A percentile compares a stretch with the other conserved stretches of the same genome.
Evolutionary conservation across 371 early-diverging fungal species (phyloP).

Genomic region (Mortierella sp.): DNA sequence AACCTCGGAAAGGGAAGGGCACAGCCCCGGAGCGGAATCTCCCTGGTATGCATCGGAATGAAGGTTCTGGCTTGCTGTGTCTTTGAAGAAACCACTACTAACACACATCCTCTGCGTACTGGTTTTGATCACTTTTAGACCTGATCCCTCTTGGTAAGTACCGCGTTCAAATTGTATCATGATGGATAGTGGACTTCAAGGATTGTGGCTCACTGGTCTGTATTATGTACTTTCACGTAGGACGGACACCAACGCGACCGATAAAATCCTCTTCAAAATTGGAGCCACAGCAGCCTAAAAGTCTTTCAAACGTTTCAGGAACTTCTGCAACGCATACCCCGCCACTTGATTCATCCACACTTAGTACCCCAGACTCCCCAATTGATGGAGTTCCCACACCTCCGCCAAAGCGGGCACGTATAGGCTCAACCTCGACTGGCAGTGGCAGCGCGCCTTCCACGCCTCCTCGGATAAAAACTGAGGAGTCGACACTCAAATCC

Average conservation of each 20-base stretch:
- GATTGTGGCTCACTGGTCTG: neutral
- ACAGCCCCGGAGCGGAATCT: slow-evolving; percentile 27
- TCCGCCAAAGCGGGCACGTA: slow-evolving; percentile 33
- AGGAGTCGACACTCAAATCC: slow-evolving; percentile 31
- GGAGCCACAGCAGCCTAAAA: slow-evolving; percentile 23
- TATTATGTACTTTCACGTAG: slow-evolving; percentile 8
- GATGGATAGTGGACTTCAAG: neutral
- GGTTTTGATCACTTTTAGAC: slow-evolving; percentile 12
- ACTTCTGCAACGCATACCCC: slow-evolving; percentile 12
- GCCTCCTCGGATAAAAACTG: slow-evolving; percentile 40
- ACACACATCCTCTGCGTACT: too few species aligned
- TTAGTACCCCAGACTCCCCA: slow-evolving; percentile 21
- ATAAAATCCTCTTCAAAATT: slow-evolving; percentile 40
- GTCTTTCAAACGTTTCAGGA: slow-evolving; percentile 13
- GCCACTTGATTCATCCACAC: slow-evolving; percentile 18
- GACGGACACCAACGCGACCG: slow-evolving; percentile 39
- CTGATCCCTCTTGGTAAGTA: slow-evolving; percentile 53
- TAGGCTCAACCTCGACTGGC: slow-evolving; percentile 20
- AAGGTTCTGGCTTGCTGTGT: neutral
- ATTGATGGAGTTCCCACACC: slow-evolving; percentile 23
- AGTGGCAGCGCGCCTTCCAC: slow-evolving; percentile 46
- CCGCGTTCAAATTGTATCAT: neutral
- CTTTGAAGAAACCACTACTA: too few species aligned
- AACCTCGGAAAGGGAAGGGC: slow-evolving; percentile 42
- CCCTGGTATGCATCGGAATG: slow-evolving; percentile 24